Percentiles rank a stretch among this genome's conserved stretches.
Conservation (phyloP, 768 basidiomycete genomes). For the Termitomyces sp. region DNA sequence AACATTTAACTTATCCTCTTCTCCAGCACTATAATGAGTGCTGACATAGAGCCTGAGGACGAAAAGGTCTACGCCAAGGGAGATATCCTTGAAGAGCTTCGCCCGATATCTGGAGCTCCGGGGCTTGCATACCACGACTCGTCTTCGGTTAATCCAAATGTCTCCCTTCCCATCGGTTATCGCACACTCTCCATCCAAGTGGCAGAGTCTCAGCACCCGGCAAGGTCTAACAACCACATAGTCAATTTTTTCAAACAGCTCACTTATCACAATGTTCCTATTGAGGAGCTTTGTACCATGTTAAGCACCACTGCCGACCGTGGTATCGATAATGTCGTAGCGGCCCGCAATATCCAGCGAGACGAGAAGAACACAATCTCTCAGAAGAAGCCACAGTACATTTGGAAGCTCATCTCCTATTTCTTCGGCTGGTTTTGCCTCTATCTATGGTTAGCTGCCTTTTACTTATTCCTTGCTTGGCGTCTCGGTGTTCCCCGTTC, state of each 20-base stretch:
- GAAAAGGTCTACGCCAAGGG: background rate
- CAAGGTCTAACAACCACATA: conserved; percentile 4
- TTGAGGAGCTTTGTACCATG: conserved; percentile 8
- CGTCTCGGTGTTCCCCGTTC: conserved; percentile 7
- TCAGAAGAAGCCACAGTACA: conserved; percentile 10
- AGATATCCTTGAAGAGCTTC: background rate
- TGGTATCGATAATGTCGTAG: conserved; percentile 11
- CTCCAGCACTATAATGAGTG: background rate
- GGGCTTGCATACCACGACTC: background rate
- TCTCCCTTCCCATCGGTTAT: conserved; percentile 14
- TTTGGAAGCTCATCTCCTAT: conserved; percentile 12
- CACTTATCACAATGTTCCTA: conserved; percentile 8
- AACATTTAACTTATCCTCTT: background rate
- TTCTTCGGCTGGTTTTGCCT: conserved; percentile 15
- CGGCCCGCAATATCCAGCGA: conserved; percentile 10
- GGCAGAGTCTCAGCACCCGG: too few species aligned
- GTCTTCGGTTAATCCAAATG: background rate
- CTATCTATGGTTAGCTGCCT: conserved; percentile 13
- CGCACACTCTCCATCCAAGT: conserved; percentile 17
- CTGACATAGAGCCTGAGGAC: background rate
- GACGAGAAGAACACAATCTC: conserved; percentile 13
- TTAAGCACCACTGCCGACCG: conserved; percentile 8
- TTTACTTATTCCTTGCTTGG: conserved; percentile 15
- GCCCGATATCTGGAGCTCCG: background rate
- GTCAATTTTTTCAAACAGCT: conserved; percentile 13